A percentile compares a stretch with the other conserved stretches of the same genome.
phyloP scores from a whole-genome alignment of 2,329 filamentous ascomycete genomes.

The Colletotrichum ledebouriae region DNA sequence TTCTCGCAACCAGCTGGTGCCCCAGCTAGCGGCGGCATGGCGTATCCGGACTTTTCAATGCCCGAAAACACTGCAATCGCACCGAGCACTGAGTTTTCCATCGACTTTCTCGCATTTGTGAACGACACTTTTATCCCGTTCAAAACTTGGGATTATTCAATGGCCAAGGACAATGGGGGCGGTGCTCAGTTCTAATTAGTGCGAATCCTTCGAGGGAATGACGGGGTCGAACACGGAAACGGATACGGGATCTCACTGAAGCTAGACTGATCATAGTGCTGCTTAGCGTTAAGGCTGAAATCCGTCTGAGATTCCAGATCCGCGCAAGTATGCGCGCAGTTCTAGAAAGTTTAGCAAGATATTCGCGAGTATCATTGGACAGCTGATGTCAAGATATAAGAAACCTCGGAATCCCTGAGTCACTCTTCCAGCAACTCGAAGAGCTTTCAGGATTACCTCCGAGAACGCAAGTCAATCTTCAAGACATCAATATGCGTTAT shows the following conservation, averaged over 20 bases:
- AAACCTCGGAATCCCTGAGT: not conserved
- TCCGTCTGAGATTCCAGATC: no score
- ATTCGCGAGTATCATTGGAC: no score
- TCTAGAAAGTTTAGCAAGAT: no score
- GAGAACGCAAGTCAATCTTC: no score
- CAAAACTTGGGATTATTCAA: conserved; percentile 19
- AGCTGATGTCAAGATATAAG: not conserved
- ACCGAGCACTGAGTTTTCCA: not conserved
- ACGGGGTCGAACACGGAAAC: conserved; percentile 43
- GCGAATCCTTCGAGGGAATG: not conserved
- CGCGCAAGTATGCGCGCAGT: no score
- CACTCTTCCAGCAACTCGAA: accelerated
- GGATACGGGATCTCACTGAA: conserved; percentile 21
- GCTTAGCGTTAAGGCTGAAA: no score
- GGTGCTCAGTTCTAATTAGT: conserved; percentile 13
- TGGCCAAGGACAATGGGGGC: not conserved
- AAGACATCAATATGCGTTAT: conserved; percentile 1
- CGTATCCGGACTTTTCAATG: not conserved
- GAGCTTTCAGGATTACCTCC: not conserved
- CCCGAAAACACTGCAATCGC: not conserved
- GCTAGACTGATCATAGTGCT: no score
- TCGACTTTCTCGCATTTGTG: conserved; percentile 19
- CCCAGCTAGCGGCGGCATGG: no score
- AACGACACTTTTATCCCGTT: conserved; percentile 35
- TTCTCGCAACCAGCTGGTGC: conserved; percentile 10